phyloP scores from a whole-genome alignment of 768 basidiomycete genomes.

The Termitomyces sp. region DNA sequence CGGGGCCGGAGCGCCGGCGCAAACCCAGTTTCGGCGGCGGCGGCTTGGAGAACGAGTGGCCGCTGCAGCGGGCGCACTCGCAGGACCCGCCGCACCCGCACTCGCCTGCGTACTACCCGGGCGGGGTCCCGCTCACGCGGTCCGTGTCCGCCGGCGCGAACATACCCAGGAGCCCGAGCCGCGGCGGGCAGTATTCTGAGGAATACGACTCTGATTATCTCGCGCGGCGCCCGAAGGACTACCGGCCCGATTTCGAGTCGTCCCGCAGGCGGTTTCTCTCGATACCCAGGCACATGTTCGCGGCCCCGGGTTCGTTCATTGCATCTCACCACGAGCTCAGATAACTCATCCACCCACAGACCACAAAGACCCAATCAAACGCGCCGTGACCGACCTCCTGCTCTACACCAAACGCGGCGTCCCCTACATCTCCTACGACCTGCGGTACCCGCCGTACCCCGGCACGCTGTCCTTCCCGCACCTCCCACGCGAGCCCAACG shows the following conservation, averaged over 20 bases:
- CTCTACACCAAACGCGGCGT: neutral
- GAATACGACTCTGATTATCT: neutral
- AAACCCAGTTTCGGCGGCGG: neutral
- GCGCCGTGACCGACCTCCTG: neutral
- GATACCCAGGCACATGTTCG: neutral
- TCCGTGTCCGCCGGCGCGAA: neutral
- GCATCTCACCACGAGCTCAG: too few species aligned
- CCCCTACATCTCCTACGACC: neutral
- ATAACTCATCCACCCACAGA: neutral
- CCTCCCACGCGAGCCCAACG: constrained; percentile 14
- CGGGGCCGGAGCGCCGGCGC: neutral
- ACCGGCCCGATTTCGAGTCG: neutral
- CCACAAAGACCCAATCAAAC: neutral
- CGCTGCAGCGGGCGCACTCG: neutral
- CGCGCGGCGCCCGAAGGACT: neutral
- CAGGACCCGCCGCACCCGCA: neutral
- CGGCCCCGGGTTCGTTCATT: neutral
- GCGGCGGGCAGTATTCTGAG: neutral
- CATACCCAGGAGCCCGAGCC: neutral
- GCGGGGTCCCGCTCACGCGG: neutral
- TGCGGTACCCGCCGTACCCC: neutral
- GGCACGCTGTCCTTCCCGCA: neutral
- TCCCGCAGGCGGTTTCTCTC: neutral
- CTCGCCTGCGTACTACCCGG: neutral
- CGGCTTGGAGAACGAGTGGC: neutral